A percentile compares a stretch with the other conserved stretches of the same genome.
These are phyloP conservation scores for Artemisia tridentata DNA, from an alignment of 129 eudicot genomes.

Conservation along the genomic window DNA sequence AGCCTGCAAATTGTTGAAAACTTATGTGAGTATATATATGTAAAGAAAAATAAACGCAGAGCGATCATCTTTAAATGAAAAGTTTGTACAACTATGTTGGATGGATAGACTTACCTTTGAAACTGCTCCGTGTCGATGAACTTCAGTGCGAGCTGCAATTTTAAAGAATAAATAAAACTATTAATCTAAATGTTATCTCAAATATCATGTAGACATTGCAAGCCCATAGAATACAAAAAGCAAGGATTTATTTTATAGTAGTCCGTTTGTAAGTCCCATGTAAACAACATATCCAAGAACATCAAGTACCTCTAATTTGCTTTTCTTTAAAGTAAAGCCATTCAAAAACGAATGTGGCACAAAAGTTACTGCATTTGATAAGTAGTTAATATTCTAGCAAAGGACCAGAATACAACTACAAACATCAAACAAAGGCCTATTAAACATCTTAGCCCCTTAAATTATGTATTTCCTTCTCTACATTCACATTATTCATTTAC, in stretches of 20 bases:
- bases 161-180: slow-evolving; percentile 1
- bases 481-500: background rate
- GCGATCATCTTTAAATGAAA: background rate
- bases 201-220: slow-evolving; percentile 18
- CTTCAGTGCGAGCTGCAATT: slow-evolving; percentile 72
- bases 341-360: slow-evolving; percentile 9
- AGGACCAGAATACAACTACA: background rate
- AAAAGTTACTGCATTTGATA: background rate
- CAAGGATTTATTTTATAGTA: background rate
- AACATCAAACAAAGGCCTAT: background rate
- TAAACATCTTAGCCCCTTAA: background rate
- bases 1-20: slow-evolving; percentile 51
- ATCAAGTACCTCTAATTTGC: slow-evolving; percentile 11
- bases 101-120: slow-evolving; percentile 63
- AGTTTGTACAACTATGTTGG: background rate
- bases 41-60: slow-evolving; percentile 1
- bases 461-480: slow-evolving; percentile 8
- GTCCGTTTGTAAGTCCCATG: slow-evolving; percentile 3
- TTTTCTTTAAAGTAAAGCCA: slow-evolving; percentile 8
- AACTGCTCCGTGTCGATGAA: slow-evolving; percentile 92
- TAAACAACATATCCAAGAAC: slow-evolving; percentile 18
- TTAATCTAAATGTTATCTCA: slow-evolving; percentile 1
- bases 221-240: slow-evolving; percentile 1
- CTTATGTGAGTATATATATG: slow-evolving; percentile 10
- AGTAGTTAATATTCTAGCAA: background rate